These are phyloP conservation scores for Carex scoparia DNA, from an alignment of 176 grass and related monocot species.

Conservation along the genomic window DNA sequence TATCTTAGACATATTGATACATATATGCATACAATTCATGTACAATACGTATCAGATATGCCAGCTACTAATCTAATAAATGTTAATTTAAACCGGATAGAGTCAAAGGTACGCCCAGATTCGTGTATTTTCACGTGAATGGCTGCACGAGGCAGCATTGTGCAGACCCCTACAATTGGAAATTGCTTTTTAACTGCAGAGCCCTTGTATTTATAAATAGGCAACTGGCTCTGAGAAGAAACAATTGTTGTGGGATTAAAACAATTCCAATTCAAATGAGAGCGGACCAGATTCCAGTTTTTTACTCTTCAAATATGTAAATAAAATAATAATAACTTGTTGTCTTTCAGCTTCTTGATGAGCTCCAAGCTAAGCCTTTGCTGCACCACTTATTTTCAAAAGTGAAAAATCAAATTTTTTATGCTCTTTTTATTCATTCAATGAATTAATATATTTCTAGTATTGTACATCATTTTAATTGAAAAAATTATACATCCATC, in stretches of 20 bases:
- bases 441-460: background rate
- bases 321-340: background rate
- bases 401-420: background rate
- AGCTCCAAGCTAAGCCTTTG: background rate
- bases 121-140: background rate
- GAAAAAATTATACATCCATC: background rate
- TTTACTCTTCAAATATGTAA: background rate
- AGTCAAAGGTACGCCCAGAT: background rate
- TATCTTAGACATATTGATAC: background rate
- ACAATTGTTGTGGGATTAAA: too few relatives aligned
- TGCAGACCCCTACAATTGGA: background rate
- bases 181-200: background rate
- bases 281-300: background rate
- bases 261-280: too few relatives aligned
- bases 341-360: background rate
- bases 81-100: background rate
- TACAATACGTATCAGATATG: background rate
- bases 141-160: background rate
- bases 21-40: background rate
- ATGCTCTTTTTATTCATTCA: background rate
- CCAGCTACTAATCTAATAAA: background rate
- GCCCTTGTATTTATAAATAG: background rate
- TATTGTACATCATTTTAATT: background rate
- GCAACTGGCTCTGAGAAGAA: background rate
- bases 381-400: background rate